A percentile compares a stretch with the other conserved stretches of the same genome.
phyloP scores from a whole-genome alignment of 192 early-diverging fungal species.

The Coemansia sp. region DNA sequence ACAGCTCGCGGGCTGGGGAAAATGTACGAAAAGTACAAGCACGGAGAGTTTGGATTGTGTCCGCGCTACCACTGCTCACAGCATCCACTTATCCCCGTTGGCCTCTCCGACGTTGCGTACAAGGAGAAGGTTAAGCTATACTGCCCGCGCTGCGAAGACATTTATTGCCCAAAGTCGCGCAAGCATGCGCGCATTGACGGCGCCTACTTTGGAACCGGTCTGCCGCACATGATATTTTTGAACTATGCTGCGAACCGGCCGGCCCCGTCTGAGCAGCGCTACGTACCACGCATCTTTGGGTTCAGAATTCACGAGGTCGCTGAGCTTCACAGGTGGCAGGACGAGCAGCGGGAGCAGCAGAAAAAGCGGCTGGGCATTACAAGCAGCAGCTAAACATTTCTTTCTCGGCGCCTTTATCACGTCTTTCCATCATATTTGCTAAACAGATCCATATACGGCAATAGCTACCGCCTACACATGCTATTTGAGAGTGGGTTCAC shows the following conservation, averaged over 20 bases:
- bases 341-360: conserved; percentile 73
- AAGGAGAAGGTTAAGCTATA: conserved; percentile 88
- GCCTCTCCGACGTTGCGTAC: conserved; percentile 80
- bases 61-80: conserved; percentile 89
- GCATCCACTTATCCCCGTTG: conserved; percentile 86
- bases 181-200: conserved; percentile 86
- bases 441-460: too few species aligned
- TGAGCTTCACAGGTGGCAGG: conserved; percentile 87
- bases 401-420: not conserved
- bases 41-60: conserved; percentile 93
- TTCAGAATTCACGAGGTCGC: conserved; percentile 89
- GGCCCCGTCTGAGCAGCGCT: conserved; percentile 67
- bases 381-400: not conserved
- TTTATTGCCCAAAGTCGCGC: conserved; percentile 88
- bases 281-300: conserved; percentile 94
- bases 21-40: conserved; percentile 95
- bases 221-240: conserved; percentile 96
- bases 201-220: conserved; percentile 93
- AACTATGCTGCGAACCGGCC: conserved; percentile 81
- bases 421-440: not conserved
- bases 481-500: too few species aligned
- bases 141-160: conserved; percentile 94
- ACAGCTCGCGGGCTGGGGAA: conserved; percentile 86
- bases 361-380: conserved; percentile 36
- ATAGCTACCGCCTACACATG: not conserved